phyloP scores from a whole-genome alignment of 2,329 filamentous ascomycete species.

The Epichloe glyceriae region DNA sequence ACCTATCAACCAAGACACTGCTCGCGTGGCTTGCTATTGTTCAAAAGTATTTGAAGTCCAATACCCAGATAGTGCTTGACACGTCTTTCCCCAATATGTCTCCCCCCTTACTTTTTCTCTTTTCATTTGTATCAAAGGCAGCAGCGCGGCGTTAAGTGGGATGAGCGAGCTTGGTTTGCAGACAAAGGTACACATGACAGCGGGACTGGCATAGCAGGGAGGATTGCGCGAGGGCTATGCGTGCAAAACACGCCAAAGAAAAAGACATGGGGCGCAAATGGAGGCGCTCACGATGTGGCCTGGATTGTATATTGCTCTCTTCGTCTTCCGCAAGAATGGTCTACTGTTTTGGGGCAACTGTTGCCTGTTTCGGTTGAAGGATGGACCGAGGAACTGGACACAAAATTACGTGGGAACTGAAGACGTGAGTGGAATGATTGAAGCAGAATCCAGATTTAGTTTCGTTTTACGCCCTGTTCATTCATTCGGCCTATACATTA shows the following conservation, averaged over 20 bases:
- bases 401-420: neutral
- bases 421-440: neutral
- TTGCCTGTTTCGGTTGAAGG: neutral
- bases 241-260: no score
- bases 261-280: neutral
- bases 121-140: constrained; percentile 9
- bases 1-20: neutral
- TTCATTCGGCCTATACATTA: neutral
- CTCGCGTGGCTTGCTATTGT: no score
- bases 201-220: neutral
- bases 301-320: neutral
- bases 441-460: neutral
- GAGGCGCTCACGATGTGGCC: neutral
- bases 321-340: neutral
- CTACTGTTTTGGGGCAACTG: neutral
- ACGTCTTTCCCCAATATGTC: neutral
- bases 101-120: neutral
- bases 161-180: neutral
- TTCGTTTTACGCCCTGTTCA: neutral
- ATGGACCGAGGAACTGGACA: neutral
- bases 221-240: neutral
- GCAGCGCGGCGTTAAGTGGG: constrained; percentile 12
- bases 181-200: neutral
- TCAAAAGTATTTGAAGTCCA: neutral
- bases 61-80: no score